Percentiles rank a stretch among this genome's conserved stretches.
phyloP scores from a whole-genome alignment of 176 grass and related monocot genomes.

The Avena sativa region DNA sequence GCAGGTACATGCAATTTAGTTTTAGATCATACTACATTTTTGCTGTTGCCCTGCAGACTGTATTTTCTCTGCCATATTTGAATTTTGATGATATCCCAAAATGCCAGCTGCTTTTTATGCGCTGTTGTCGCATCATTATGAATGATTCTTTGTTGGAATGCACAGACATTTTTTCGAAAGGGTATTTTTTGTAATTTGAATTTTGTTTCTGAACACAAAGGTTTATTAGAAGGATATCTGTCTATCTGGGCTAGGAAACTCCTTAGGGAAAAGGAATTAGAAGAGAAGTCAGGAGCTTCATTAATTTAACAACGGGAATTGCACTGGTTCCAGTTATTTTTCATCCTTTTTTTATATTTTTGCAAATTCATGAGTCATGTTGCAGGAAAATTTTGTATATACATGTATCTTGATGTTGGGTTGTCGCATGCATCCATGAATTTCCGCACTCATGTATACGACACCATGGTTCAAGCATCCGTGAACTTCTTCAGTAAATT shows the following conservation, averaged over 20 bases:
- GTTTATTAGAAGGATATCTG: too few relatives aligned
- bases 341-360: too few relatives aligned
- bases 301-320: background rate
- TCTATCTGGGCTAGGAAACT: too few relatives aligned
- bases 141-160: background rate
- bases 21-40: background rate
- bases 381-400: background rate
- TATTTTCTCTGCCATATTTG: background rate
- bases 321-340: too few relatives aligned
- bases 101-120: background rate
- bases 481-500: conserved; percentile 38
- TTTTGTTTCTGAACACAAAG: background rate
- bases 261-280: too few relatives aligned
- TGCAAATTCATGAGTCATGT: too few relatives aligned
- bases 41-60: conserved; percentile 4
- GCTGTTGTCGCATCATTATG: background rate
- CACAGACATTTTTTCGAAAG: background rate
- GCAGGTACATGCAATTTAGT: background rate
- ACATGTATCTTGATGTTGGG: background rate
- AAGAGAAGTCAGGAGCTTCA: too few relatives aligned
- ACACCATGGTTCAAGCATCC: conserved; percentile 27
- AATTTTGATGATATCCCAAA: background rate
- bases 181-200: background rate
- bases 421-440: background rate
- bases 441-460: background rate